phyloP scores from a whole-genome alignment of 306 rosid genomes.

The Prunus fruticosa region DNA sequence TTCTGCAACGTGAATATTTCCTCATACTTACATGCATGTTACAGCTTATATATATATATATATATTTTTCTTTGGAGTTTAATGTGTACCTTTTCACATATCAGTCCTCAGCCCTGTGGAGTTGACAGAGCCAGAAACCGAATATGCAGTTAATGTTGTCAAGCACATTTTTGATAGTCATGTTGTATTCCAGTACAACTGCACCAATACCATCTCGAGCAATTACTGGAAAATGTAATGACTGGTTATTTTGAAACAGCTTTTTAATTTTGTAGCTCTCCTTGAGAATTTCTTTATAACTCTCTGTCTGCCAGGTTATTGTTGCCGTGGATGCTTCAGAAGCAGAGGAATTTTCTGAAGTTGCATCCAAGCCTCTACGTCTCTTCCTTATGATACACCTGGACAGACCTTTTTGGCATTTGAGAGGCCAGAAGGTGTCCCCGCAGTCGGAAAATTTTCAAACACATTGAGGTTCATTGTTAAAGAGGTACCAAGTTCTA shows the following conservation, averaged over 20 bases:
- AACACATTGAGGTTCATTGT: slow-evolving; percentile 74
- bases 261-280: slow-evolving; percentile 9
- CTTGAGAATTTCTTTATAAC: slow-evolving; percentile 21
- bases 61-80: background rate
- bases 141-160: slow-evolving; percentile 92
- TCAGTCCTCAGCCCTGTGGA: slow-evolving; percentile 98
- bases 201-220: slow-evolving; percentile 98
- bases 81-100: slow-evolving; percentile 25
- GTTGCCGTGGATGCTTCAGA: slow-evolving; percentile 88
- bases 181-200: slow-evolving; percentile 93
- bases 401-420: slow-evolving; percentile 86
- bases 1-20: slow-evolving; percentile 25
- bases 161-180: slow-evolving; percentile 88
- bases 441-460: slow-evolving; percentile 78
- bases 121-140: slow-evolving; percentile 95
- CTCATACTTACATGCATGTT: slow-evolving; percentile 10
- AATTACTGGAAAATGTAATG: slow-evolving; percentile 83
- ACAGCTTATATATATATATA: background rate
- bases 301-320: slow-evolving; percentile 49
- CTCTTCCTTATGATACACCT: slow-evolving; percentile 96
- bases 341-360: slow-evolving; percentile 83
- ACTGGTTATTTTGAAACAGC: slow-evolving; percentile 1
- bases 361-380: slow-evolving; percentile 72
- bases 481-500: slow-evolving; percentile 66
- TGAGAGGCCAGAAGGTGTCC: slow-evolving; percentile 82